Evolutionary conservation across 2,329 filamentous ascomycete genomes (phyloP).

Genomic region (Coniella lustricola): DNA sequence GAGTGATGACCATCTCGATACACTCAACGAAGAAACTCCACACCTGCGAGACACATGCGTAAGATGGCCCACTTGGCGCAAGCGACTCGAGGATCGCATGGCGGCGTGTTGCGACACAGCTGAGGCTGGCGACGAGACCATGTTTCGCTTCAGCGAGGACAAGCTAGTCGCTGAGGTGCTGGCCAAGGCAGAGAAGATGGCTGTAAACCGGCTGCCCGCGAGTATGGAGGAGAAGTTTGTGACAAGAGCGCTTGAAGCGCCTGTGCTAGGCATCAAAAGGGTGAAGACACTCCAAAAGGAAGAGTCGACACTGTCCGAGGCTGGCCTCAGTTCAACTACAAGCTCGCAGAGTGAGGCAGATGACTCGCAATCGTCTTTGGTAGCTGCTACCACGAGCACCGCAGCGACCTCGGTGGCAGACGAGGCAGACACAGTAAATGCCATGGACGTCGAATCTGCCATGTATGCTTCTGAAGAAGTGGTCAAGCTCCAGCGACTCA

Average conservation of each 20-base stretch:
- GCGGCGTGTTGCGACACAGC: conserved; percentile 70
- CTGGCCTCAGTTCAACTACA: not conserved
- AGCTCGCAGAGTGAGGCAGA: conserved; percentile 2
- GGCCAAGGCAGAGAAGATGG: conserved; percentile 64
- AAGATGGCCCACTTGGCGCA: conserved; percentile 37
- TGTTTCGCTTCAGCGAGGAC: conserved; percentile 71
- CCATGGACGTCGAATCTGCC: conserved; percentile 30
- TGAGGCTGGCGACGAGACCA: conserved; percentile 72
- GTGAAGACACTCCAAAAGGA: conserved; percentile 27
- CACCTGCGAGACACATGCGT: conserved; percentile 53
- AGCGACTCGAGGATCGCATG: conserved; percentile 58
- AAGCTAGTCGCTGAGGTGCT: conserved; percentile 63
- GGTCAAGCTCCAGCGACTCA: conserved; percentile 54
- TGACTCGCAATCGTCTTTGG: conserved; percentile 36
- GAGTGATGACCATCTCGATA: conserved; percentile 66
- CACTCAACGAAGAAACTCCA: conserved; percentile 44
- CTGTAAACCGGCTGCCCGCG: conserved; percentile 56
- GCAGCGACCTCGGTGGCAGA: conserved; percentile 36
- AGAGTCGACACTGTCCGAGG: conserved; percentile 24
- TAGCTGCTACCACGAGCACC: conserved; percentile 25
- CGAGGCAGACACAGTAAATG: conserved; percentile 21
- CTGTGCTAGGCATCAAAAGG: conserved; percentile 61
- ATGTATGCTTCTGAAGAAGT: conserved; percentile 43
- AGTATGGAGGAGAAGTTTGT: conserved; percentile 87
- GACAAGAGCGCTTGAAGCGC: conserved; percentile 65